phyloP scores from a whole-genome alignment of 306 rosid genomes.

The Cyamopsis tetragonoloba region DNA sequence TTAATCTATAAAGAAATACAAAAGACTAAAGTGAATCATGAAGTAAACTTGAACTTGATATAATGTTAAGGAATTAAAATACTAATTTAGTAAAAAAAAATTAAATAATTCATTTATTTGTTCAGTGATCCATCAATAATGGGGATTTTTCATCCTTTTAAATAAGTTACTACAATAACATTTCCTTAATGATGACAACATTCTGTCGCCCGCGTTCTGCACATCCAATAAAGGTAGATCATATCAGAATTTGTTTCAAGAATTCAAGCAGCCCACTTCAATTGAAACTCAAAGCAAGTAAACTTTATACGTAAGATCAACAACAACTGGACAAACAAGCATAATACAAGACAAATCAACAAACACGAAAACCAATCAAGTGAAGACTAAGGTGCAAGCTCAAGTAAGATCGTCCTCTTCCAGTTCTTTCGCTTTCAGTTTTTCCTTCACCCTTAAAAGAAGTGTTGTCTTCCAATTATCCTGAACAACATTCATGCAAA shows the following conservation, averaged over 20 bases:
- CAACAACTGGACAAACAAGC: conserved; percentile 29
- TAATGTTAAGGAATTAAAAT: too few relatives aligned
- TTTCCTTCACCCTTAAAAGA: conserved; percentile 95
- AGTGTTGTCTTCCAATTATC: conserved; percentile 95
- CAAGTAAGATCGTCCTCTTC: conserved; percentile 98
- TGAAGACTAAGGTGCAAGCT: conserved; percentile 14
- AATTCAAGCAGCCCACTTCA: conserved; percentile 17
- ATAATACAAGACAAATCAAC: conserved; percentile 35
- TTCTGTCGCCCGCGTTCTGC: neutral
- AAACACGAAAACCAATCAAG: conserved; percentile 24
- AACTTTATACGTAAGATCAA: conserved; percentile 22
- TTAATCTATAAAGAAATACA: too few relatives aligned
- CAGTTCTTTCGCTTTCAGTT: conserved; percentile 91
- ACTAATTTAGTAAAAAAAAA: too few relatives aligned
- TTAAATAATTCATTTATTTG: too few relatives aligned
- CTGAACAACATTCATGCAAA: conserved; percentile 35
- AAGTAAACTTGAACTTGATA: too few relatives aligned
- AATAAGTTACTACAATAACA: neutral
- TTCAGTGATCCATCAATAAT: neutral
- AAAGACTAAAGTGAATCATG: too few relatives aligned
- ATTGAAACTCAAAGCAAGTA: conserved; percentile 38
- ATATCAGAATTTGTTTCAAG: conserved; percentile 14
- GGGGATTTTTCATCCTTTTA: conserved; percentile 6
- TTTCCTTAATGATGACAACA: neutral
- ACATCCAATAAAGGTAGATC: conserved; percentile 12